Evolutionary conservation across 768 basidiomycete genomes (phyloP), one percentile per base, ranked within the genome.

Genomic region (Termitomyces sp.): DNA sequence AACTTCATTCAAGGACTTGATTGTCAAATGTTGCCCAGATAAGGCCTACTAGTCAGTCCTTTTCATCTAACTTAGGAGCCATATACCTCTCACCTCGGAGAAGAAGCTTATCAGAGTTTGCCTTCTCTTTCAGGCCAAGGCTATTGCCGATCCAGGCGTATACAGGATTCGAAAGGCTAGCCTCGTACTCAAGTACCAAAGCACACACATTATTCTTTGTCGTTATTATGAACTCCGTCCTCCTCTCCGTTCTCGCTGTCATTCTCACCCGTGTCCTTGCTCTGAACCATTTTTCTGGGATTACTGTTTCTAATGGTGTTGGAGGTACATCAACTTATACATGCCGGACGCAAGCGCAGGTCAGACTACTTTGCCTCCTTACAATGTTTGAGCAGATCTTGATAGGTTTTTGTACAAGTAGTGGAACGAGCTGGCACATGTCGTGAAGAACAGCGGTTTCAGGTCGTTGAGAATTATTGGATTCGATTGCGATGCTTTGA

Each of bases 401-500:
- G 20, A 57, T 46, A 20, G 15, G 32, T 49, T 32, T 36, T 57
- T 31, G 10, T 12, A 11, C 36, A 40, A 10, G 25, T 8, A 77
- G 74, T 77, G 75, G 76, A 74, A 74, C 61, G 54, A 56, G 7
- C 34, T 77, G 15, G 75, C 73, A 5, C 65, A 60, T 17, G 65
- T 66, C 42, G 70, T 74, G 6, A 72, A 65, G 55, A 58, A 49
- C 37, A 60, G 64, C 43, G 76, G 75, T 7, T 77, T 77, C 61
- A 64, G 58, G n/a, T 66, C 77, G 0, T 65, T 77, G 54, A 69
- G 75, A 20, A 71, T 78, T 45, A 32, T 70, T 29, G 76, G 73
- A 9, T 74, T 76, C 50, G 76, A 78, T 56, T 77, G 75, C 59
- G 63, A 73, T 56, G 74, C 77, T 1, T 61, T 78, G 36, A 66